Evolutionary conservation across 2,329 filamentous ascomycete genomes (phyloP).

Genomic region (Penicillium sclerotigenum): DNA sequence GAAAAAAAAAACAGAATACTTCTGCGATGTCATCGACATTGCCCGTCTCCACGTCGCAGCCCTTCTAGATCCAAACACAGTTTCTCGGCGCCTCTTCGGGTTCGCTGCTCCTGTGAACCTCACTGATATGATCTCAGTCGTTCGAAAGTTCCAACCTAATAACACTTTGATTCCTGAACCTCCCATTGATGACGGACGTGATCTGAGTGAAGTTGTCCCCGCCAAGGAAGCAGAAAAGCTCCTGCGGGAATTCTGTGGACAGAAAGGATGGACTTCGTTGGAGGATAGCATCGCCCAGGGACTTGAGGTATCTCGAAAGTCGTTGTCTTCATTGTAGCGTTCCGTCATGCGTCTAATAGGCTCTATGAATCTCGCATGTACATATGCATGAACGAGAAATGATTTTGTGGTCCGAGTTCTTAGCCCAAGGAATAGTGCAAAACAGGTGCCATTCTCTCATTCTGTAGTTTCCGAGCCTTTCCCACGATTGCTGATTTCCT

Average conservation of each 20-base stretch:
- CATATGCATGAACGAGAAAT: background rate
- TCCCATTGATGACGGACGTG: conserved; percentile 20
- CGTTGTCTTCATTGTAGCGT: background rate
- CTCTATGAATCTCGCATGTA: too few species aligned
- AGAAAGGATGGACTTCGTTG: conserved; percentile 28
- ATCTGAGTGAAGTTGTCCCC: conserved; percentile 25
- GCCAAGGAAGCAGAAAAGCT: conserved; percentile 28
- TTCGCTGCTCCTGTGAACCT: conserved; percentile 5
- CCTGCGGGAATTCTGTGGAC: conserved; percentile 28
- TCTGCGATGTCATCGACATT: conserved; percentile 33
- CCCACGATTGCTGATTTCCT: background rate
- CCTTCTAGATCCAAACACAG: conserved; percentile 3
- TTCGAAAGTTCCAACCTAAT: conserved; percentile 41
- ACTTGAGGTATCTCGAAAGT: background rate
- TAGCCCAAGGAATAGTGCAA: background rate
- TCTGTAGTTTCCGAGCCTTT: too few species aligned
- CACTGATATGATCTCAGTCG: conserved; percentile 6
- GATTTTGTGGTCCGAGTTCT: too few species aligned
- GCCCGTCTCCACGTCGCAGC: conserved; percentile 4
- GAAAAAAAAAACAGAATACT: conserved; percentile 2
- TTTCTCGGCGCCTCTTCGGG: conserved; percentile 7
- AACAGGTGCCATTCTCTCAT: background rate
- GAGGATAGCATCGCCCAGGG: conserved; percentile 22
- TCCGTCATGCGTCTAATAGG: background rate
- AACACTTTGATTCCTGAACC: conserved; percentile 34